Evolutionary conservation across 352 stramenopile genomes (phyloP).

Genomic region (Phytophthora tubulina): DNA sequence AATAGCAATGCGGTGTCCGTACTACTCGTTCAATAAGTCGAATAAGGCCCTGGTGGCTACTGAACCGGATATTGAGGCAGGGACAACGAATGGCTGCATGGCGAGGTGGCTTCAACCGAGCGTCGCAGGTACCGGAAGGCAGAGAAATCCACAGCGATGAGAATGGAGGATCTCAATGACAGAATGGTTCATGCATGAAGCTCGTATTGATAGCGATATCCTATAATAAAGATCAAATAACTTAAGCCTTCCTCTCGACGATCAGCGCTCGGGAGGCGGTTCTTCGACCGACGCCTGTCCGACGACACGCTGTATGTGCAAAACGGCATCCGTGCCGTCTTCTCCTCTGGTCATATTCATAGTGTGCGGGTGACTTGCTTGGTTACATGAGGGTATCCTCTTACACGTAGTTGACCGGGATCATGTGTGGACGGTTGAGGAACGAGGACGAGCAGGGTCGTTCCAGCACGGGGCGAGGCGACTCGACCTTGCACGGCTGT

Average conservation of each 20-base stretch:
- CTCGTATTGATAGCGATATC: conserved; percentile 36
- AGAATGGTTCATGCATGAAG: conserved; percentile 18
- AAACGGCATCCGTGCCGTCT: conserved; percentile 1
- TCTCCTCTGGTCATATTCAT: conserved; percentile 2
- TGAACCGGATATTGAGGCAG: conserved; percentile 17
- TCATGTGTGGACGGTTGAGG: conserved; percentile 51
- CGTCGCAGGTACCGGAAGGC: not conserved
- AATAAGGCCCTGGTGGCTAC: conserved; percentile 21
- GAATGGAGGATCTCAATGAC: not conserved
- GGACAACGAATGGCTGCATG: conserved; percentile 5
- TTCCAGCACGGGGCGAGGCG: conserved; percentile 25
- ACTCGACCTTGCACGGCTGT: conserved; percentile 35
- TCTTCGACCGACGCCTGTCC: conserved; percentile 22
- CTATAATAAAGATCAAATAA: conserved; percentile 41
- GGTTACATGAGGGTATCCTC: not conserved
- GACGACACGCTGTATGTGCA: conserved; percentile 17
- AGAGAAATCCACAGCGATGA: conserved; percentile 5
- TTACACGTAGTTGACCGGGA: conserved; percentile 63
- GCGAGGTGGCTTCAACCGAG: not conserved
- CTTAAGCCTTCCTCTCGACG: conserved; percentile 29
- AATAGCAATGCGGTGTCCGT: not conserved
- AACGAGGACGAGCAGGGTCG: conserved; percentile 47
- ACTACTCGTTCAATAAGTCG: conserved; percentile 3
- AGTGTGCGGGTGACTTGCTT: conserved; percentile 11
- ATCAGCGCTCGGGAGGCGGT: not conserved